Evolutionary conservation across 2,329 filamentous ascomycete species (phyloP), one percentile per base, ranked within the genome.

Genomic region (Aspergillus puulaauensis): DNA sequence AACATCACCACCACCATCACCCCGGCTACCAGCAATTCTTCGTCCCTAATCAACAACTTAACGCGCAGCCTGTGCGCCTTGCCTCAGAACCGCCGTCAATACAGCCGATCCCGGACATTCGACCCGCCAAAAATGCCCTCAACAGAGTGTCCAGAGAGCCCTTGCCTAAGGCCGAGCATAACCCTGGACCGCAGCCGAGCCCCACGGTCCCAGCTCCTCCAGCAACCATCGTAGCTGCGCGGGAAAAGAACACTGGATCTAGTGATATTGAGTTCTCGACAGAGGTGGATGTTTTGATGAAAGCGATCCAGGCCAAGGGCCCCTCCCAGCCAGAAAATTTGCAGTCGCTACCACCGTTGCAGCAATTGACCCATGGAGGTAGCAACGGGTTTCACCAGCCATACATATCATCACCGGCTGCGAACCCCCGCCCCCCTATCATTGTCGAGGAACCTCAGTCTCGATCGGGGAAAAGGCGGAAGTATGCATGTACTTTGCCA

Each of bases 221-320:
- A 50, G 44, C 6, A 60, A 52, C 14, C 9, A 49, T 56, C 31
- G 52, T 19, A 33, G 9, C 46, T n/a, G 24, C 65, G 46, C 62
- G 58, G 17, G 52, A 43, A 63, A 83, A 81, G 71, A 77, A 77
- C 62, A 75, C 79, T 9, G 75, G 80, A 31, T 72, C 79, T 58
- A 75, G 62, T 3, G 79, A 83, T n/a, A 77, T 85, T 40, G 82
- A 84, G 59, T 93, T 93, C 71, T 83, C 85, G n/a, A 96, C 92
- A 0, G 86, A 91, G 58, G 87, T 97, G 39, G 93, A 97, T 71
- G 87, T 86, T 43, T 77, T 98, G 43, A 96, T 97, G 91, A 91
- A 89, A 74, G 86, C 89, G 0, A 93, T 97, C 46, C 92, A 96
- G 72, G 79, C 84, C 45, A 90, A 89, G 68, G 75, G 81, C 37